Evolutionary conservation across 768 basidiomycete species (phyloP), one percentile per base, ranked within the genome.

Genomic region (Suillus alpinus): DNA sequence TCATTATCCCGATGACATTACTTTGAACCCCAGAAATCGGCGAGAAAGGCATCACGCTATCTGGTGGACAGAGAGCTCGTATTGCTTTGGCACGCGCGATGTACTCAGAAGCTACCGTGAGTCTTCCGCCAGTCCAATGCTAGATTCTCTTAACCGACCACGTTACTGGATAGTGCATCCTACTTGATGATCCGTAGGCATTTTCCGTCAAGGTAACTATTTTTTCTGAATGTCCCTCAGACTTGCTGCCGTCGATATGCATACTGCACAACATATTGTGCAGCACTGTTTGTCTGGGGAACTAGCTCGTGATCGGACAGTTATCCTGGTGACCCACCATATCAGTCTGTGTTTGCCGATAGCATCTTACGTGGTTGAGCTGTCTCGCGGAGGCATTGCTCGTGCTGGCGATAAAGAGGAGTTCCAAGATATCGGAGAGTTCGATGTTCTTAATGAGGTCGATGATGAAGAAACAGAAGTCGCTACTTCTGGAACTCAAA

Each of bases 281-380:
- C 73, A 77, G 14, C 75, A 83, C 39, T 91, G 89, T 63, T 74
- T 94, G 16, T 76, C 76, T 9, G 87, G 92, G 8, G 72, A 79
- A 1, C 77, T 94, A 16, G 83, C 87, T 62, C 73, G 75, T 16
- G 81, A 78, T 56, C 79, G 92, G 16, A 94, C 92, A 0, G 81
- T 94, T 63, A 81, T 94, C 60, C 80, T 95, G 18, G 91, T 94
- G 57, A 94, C 92, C 0, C 93, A 95, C 69, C 90, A 93, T 67
- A 83, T 91, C 59, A 81, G 78, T 37, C 79, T 94, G 6, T 91
- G 89, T 66, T 77, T 91, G 0, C 87, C 89, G 0, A 75, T 81
- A 18, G 86, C 91, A 0, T 75, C 83, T 1, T 89, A 89, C 72
- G 78, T 92, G 9, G 78, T 94, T 20, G 86, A 88, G 66, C 72